phyloP scores from a whole-genome alignment of 495 filamentous ascomycete genomes.

The Penicillium waksmanii region DNA sequence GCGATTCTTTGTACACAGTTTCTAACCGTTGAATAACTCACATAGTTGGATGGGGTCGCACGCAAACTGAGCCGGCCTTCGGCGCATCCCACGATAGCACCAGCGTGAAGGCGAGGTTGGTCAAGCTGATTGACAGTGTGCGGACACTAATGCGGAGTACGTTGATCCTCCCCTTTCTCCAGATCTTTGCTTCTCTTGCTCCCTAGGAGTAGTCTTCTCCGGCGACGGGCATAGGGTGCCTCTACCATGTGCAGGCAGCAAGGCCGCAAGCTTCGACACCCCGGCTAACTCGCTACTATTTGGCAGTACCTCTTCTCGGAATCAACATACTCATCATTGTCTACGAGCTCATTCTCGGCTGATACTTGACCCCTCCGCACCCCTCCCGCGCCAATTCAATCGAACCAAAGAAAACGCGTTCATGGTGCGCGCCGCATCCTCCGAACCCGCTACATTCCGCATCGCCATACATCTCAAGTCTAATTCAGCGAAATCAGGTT shows the following conservation, averaged over 20 bases:
- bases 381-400: not conserved
- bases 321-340: constrained; percentile 90
- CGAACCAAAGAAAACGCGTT: not conserved
- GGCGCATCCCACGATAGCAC: constrained; percentile 69
- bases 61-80: constrained; percentile 70
- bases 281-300: constrained; percentile 17
- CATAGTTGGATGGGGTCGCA: constrained; percentile 79
- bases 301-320: constrained; percentile 85
- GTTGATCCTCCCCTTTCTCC: constrained; percentile 37
- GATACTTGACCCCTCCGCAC: constrained; percentile 30
- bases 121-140: constrained; percentile 89
- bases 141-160: constrained; percentile 93
- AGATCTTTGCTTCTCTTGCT: not conserved
- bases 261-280: constrained; percentile 2
- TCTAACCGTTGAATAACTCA: not conserved
- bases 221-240: not conserved
- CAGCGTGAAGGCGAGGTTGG: constrained; percentile 83
- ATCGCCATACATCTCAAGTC: not conserved
- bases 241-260: not conserved
- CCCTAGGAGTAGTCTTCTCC: not conserved
- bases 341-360: constrained; percentile 88
- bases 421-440: not conserved
- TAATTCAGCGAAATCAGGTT: not conserved
- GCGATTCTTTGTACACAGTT: not conserved
- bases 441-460: not conserved